phyloP scores from a whole-genome alignment of 495 filamentous ascomycete genomes.

The Talaromyces stipitatus region DNA sequence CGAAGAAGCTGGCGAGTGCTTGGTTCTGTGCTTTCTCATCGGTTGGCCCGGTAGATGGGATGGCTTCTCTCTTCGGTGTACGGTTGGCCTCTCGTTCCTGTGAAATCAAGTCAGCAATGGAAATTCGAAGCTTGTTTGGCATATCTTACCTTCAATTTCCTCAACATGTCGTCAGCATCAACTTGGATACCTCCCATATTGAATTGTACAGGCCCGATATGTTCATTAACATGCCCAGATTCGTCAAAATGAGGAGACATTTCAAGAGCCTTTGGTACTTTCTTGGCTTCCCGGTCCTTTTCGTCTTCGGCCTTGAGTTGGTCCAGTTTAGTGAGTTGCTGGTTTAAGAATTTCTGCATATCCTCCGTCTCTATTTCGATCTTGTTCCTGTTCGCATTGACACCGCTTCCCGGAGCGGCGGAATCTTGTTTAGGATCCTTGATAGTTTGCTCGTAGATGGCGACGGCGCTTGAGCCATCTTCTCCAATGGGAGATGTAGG shows the following conservation, averaged over 20 bases:
- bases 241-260: conserved; percentile 37
- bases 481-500: conserved; percentile 22
- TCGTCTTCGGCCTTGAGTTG: conserved; percentile 58
- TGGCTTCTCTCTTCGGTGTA: conserved; percentile 34
- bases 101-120: conserved; percentile 10
- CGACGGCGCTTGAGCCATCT: conserved; percentile 48
- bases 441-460: conserved; percentile 77
- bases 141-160: conserved; percentile 66
- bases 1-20: conserved; percentile 60
- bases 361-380: conserved; percentile 66
- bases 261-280: conserved; percentile 33
- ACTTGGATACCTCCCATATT: conserved; percentile 97
- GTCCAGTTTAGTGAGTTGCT: conserved; percentile 68
- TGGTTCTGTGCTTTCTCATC: conserved; percentile 61
- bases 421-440: conserved; percentile 59
- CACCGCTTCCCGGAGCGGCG: conserved; percentile 38
- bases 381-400: conserved; percentile 34
- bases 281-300: conserved; percentile 37
- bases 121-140: background rate
- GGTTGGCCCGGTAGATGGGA: conserved; percentile 20
- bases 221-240: conserved; percentile 65
- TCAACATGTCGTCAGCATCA: conserved; percentile 91
- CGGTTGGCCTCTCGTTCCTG: conserved; percentile 52
- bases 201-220: conserved; percentile 93
- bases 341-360: conserved; percentile 69